Percentiles rank a stretch among this genome's conserved stretches.
Conservation (phyloP, 257 asterid species). For the Cruciata laevipes region DNA sequence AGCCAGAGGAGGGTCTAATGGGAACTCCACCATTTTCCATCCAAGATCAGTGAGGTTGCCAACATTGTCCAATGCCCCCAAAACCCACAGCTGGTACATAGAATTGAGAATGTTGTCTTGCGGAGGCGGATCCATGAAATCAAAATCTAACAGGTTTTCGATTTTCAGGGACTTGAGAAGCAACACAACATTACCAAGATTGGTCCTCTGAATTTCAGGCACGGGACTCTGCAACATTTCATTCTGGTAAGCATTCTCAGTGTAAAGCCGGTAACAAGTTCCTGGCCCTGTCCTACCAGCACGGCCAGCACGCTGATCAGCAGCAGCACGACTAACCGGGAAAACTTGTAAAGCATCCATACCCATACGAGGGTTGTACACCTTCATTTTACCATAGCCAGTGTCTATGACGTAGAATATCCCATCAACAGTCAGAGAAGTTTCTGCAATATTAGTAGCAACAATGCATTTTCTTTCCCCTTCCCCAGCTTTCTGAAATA, state of each 20-base stretch:
- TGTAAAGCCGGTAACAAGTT: slow-evolving; percentile 84
- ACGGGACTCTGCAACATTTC: slow-evolving; percentile 94
- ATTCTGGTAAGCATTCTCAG: slow-evolving; percentile 72
- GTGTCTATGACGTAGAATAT: slow-evolving; percentile 88
- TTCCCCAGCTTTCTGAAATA: slow-evolving; percentile 84
- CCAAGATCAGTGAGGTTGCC: slow-evolving; percentile 80
- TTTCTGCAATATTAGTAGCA: slow-evolving; percentile 95
- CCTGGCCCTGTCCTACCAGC: slow-evolving; percentile 99
- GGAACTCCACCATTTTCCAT: slow-evolving; percentile 98
- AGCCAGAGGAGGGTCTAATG: slow-evolving; percentile 98
- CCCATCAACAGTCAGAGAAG: slow-evolving; percentile 91
- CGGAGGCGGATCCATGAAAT: slow-evolving; percentile 98
- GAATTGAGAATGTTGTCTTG: slow-evolving; percentile 90
- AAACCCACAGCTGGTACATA: slow-evolving; percentile 95
- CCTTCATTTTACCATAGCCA: slow-evolving; percentile 89
- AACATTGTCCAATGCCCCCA: slow-evolving; percentile 85
- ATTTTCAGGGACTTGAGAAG: slow-evolving; percentile 79
- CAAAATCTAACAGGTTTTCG: slow-evolving; percentile 74
- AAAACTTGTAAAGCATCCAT: slow-evolving; percentile 99
- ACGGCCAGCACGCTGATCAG: slow-evolving; percentile 96
- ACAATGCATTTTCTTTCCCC: slow-evolving; percentile 95
- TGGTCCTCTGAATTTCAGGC: slow-evolving; percentile 92
- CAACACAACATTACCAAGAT: slow-evolving; percentile 91
- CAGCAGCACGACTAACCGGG: slow-evolving; percentile 93
- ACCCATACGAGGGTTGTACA: slow-evolving; percentile 97